phyloP scores from a whole-genome alignment of 192 early-diverging fungal species.

The Gamsiella multidivaricata region DNA sequence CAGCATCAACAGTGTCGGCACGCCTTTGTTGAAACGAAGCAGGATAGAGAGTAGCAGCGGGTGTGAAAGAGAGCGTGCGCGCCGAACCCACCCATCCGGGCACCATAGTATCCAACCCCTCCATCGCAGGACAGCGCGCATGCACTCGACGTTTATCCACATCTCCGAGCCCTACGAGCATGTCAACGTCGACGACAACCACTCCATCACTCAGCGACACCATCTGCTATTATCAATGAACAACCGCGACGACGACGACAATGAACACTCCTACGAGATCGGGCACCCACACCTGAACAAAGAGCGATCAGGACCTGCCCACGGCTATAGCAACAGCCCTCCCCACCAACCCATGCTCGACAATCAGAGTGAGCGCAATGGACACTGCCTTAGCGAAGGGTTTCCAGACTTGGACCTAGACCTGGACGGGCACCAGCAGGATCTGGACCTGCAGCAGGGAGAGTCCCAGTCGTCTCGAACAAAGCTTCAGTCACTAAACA shows the following conservation, averaged over 20 bases:
- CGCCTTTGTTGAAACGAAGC: too few relatives aligned
- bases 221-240: slow-evolving; percentile 48
- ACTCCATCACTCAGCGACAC: slow-evolving; percentile 18
- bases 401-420: not conserved
- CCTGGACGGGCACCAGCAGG: not conserved
- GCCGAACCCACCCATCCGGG: not conserved
- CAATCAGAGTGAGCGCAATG: not conserved
- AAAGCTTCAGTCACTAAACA: slow-evolving; percentile 1
- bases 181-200: slow-evolving; percentile 36
- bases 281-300: not conserved
- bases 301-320: slow-evolving; percentile 1
- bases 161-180: slow-evolving; percentile 34
- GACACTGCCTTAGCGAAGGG: not conserved
- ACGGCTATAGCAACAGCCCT: not conserved
- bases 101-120: slow-evolving; percentile 1
- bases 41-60: too few relatives aligned
- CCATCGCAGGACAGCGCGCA: slow-evolving; percentile 14
- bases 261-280: not conserved
- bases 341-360: not conserved
- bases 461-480: not conserved
- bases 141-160: slow-evolving; percentile 37
- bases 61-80: not conserved
- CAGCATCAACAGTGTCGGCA: not conserved
- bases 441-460: slow-evolving; percentile 17
- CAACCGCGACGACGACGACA: slow-evolving; percentile 11